These are phyloP conservation scores for Aspergillus fischeri DNA, from an alignment of 2,329 filamentous ascomycete species.

Conservation along the genomic window DNA sequence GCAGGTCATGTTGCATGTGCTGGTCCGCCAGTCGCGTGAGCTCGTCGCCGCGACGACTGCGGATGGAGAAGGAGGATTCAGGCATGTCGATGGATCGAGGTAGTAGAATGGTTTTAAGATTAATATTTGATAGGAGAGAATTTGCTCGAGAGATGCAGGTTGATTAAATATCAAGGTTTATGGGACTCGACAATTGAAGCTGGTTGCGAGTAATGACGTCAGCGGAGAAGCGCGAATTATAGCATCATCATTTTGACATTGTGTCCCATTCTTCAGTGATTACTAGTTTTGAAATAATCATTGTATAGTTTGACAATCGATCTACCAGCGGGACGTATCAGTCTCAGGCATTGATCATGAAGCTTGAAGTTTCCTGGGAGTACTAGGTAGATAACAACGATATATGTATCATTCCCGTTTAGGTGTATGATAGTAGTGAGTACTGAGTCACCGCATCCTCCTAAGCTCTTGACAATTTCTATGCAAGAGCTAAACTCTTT, in stretches of 20 bases:
- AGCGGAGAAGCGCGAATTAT: background rate
- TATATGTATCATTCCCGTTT: background rate
- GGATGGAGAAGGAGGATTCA: conserved; percentile 47
- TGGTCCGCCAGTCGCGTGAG: conserved; percentile 54
- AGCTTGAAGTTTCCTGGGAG: background rate
- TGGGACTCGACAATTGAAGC: background rate
- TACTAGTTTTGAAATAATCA: no score
- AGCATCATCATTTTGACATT: background rate
- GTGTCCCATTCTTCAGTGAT: no score
- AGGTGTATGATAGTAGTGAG: no score
- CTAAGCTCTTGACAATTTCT: no score
- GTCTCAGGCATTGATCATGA: background rate
- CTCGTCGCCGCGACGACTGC: conserved; percentile 47
- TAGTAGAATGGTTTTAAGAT: background rate
- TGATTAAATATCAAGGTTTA: background rate
- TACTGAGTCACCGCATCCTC: no score
- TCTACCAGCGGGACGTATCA: background rate
- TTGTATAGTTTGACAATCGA: no score
- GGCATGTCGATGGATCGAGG: conserved; percentile 17
- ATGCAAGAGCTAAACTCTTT: no score
- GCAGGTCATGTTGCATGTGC: conserved; percentile 56
- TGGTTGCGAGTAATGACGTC: background rate
- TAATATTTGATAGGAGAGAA: background rate
- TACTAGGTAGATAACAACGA: background rate
- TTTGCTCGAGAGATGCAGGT: background rate